Evolutionary conservation across 2,329 filamentous ascomycete genomes (phyloP), one percentile per base, ranked within the genome.

Genomic region (Coniochaeta prunicola): DNA sequence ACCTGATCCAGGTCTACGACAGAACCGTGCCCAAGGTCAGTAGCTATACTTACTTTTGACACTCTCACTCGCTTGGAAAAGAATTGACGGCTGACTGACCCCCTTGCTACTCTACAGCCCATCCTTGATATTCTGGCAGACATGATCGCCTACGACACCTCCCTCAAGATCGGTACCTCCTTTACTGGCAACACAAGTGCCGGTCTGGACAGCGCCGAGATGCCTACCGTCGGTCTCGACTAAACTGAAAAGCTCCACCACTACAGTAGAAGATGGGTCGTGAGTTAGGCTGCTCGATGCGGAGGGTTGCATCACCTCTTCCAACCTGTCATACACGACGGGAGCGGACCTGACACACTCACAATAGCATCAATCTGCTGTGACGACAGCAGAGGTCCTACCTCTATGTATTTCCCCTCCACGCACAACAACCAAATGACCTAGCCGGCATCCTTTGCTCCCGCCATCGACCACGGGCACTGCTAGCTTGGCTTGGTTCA

Each of bases 1-100:
- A 97, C 71, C 81, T 99, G 68, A 97, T 99, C 73, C 85, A 84
- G 69, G 96, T 99, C 75, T 99, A 99, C 77, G 94, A 99, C 76
- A 96, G 96, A 85, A 97, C 94, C 33, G 92, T 97, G 53, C 89
- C 93, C 67, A 97, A 97, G 89, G 92, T 91, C 75, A 61, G 72
- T 10, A 17, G 7, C 19, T 34, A 21, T 12, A 45, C n/a, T 8
- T n/a, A 13, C 40, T 45, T 24, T 24, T 19, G 40, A 5, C 36
- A 17, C 17, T 40, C 36, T 40, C 36, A 17, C n/a, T 40, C 5
- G 10, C 7, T 7, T 7, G 31, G 31, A 34, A 38, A 38, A 17
- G n/a, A 45, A 45, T 19, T 19, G 36, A 45, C 3, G 40, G 12
- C 45, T 50, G 45, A 50, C 3, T 33, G 31, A n/a, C n/a, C n/a